Evolutionary conservation across 495 filamentous ascomycete genomes (phyloP).

Genomic region (Penicillium longicatenatum): DNA sequence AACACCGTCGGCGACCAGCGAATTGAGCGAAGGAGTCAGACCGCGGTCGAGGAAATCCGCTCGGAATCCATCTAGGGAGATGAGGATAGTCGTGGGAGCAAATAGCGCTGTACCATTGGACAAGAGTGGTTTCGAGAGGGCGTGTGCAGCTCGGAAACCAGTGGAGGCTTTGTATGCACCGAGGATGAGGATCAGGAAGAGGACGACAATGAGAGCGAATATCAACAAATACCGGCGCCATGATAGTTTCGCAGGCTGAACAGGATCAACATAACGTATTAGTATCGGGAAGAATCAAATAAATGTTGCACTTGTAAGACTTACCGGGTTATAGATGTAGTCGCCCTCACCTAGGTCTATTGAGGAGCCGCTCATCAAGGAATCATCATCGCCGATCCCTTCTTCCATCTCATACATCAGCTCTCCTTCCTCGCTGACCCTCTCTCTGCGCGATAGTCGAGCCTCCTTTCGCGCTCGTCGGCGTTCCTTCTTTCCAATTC

Average conservation of each 20-base stretch:
- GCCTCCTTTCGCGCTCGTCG: slow-evolving; percentile 43
- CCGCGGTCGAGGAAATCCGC: slow-evolving; percentile 87
- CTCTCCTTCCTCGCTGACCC: slow-evolving; percentile 64
- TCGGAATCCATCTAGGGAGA: slow-evolving; percentile 96
- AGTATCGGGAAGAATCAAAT: slow-evolving; percentile 12
- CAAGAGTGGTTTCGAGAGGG: slow-evolving; percentile 22
- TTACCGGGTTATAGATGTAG: slow-evolving; percentile 36
- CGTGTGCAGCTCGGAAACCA: slow-evolving; percentile 30
- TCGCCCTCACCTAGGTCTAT: slow-evolving; percentile 45
- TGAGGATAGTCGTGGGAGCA: slow-evolving; percentile 86
- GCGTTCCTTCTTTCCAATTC: slow-evolving; percentile 59
- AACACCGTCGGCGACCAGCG: slow-evolving; percentile 79
- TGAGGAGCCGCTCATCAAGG: slow-evolving; percentile 41
- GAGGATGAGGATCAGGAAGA: slow-evolving; percentile 55
- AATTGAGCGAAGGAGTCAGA: slow-evolving; percentile 78
- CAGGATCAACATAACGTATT: slow-evolving; percentile 3
- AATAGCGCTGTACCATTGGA: slow-evolving; percentile 78
- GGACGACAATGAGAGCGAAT: slow-evolving; percentile 41
- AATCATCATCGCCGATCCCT: slow-evolving; percentile 68
- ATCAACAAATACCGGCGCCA: slow-evolving; percentile 37
- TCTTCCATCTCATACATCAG: slow-evolving; percentile 91
- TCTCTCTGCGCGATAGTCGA: slow-evolving; percentile 46
- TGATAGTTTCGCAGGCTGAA: slow-evolving; percentile 25
- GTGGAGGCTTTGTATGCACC: slow-evolving; percentile 57
- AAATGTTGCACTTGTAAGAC: background rate